Conservation (phyloP, 257 asterid species). For the Solanum habrochaites region DNA sequence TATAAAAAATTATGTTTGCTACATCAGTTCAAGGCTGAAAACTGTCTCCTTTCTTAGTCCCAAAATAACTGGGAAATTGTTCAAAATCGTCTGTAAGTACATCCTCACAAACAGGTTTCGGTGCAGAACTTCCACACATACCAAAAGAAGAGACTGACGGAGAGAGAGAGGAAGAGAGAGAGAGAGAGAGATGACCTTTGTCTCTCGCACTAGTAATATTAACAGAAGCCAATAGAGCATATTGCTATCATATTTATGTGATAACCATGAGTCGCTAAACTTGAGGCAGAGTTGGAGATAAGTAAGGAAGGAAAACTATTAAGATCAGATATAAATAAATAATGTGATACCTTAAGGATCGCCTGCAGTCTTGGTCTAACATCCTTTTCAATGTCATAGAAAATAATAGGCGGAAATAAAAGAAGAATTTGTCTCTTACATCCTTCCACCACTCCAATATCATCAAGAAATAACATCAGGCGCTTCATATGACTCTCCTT, state of each 20-base stretch:
- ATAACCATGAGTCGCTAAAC: neutral
- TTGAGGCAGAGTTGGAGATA: neutral
- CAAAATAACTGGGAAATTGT: neutral
- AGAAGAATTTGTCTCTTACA: constrained; percentile 33
- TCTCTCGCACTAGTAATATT: neutral
- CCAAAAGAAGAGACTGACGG: neutral
- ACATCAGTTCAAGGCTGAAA: neutral
- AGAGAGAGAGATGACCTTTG: neutral
- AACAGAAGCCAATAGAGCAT: neutral
- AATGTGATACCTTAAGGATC: constrained; percentile 44
- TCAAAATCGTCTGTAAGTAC: neutral
- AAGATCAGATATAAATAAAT: neutral
- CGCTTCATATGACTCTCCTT: constrained; percentile 47
- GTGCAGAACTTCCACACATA: neutral
- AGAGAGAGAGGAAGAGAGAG: neutral
- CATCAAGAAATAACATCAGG: constrained; percentile 47
- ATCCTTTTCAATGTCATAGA: constrained; percentile 50
- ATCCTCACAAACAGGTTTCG: neutral
- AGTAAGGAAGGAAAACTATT: neutral
- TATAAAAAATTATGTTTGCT: neutral
- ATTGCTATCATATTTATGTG: neutral
- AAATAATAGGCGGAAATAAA: constrained; percentile 66
- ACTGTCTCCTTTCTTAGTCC: neutral
- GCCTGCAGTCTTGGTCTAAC: constrained; percentile 54
- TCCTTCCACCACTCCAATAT: constrained; percentile 55